Base-by-base conservation (phyloP, 345 rosid genomes). In the Syzygium jambos region DNA sequence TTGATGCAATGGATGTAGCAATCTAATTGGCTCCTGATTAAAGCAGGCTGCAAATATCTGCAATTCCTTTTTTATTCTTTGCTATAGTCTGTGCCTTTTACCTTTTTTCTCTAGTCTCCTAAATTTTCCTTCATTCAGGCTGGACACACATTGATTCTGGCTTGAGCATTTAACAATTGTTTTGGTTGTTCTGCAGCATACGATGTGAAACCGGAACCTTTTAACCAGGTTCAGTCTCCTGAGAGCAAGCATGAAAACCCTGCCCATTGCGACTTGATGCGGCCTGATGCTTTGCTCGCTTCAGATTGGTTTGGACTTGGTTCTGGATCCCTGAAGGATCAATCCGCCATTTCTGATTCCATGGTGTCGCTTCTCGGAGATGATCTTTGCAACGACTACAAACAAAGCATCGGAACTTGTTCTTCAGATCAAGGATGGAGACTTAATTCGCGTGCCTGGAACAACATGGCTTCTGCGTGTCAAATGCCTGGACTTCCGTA, bases 391-490 rank as follows among this genome's bases (percentile, higher is more conserved):
- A 93, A 90, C 73, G 95, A 93, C 87, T 94, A 93, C 89, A 90
- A 87, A 91, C 94, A 91, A 85, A 93, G 93, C 34, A 87, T 88
- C 25, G 98, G 90, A 86, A 88, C 92, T 85, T 91, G 93, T 27
- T 19, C 87, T 8, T 84, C 91, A 21, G 92, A 92, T 92, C 95
- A 93, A 85, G 94, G 90, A 57, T 93, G 93, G 95, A 97, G 93
- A 7, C 93, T 92, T 13, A 90, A 91, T 87, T 95, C 95, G 77
- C 95, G 93, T 89, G 87, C 95, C 21, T 98, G 99, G 99, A 94
- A 95, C 89, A 95, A 92, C 92, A 94, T 95, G 96, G 98, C 98
- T 78, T 91, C 97, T 22, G 95, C 96, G 86, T 95, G 95, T 90
- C 95, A 93, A 86, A 93, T 92, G 89, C 90, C 93, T 29, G 97